Base-by-base conservation (phyloP, 2,329 filamentous ascomycete species). In the Pleurostoma richardsiae region DNA sequence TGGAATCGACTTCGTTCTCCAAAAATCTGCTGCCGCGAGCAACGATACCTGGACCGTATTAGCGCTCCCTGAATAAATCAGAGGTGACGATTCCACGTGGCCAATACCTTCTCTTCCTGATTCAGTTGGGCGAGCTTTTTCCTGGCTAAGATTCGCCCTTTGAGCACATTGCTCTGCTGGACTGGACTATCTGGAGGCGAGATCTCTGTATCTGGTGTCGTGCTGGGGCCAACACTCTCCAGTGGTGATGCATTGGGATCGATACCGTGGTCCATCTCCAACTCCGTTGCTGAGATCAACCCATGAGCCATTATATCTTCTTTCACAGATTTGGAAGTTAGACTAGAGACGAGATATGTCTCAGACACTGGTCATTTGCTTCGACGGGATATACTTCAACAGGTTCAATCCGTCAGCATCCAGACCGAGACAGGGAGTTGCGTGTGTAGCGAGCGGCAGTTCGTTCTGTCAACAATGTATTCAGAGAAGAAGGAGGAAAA, bases 1-100 rank as follows among this genome's bases (percentile, higher is more conserved):
- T 3, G 79, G 75, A 44, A 88, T 77, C 1, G 81, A 64, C 49
- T 77, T 80, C 3, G 83, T 87, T 52, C 84, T 80, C 85, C 84
- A 88, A 58, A 86, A 86, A 59, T 88, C 83, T 27, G 77, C 77
- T 8, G 79, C 81, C 19, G 79, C 77, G 27, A 83, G 68, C 2
- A 83, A 65, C 3, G 79, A 81, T 39, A 83, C 70, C 76, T 83
- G 50, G 29, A 11, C 26, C 38, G 29, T 49, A 41, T 50, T 52
- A 54, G 43, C 51, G 42, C n/a, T 39, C 7, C 27, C 29, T 40
- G 6, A 8, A 2, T 29, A 5, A 19, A 19, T 19, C 19, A 19
- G 19, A 19, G 19, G 19, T 19, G 19, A 19, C 19, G 19, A 19
- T 19, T 19, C 19, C 19, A 19, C 19, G 19, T 19, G 19, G 19